These are phyloP conservation scores for Panellus pusillus DNA, from an alignment of 768 basidiomycete genomes.

Conservation along the genomic window DNA sequence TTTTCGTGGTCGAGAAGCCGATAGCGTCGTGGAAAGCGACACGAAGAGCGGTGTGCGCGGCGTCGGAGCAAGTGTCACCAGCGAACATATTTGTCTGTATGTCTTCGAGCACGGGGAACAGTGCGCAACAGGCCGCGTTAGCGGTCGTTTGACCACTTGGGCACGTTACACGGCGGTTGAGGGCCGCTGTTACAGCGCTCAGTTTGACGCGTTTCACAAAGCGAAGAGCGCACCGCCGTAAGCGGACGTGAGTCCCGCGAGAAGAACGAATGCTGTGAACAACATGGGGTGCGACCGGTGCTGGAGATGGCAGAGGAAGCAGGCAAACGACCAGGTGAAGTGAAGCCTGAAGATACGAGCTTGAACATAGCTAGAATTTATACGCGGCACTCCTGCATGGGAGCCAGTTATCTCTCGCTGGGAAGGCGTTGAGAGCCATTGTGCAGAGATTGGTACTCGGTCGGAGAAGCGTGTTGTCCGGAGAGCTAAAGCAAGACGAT, in stretches of 20 bases:
- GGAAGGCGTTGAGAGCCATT: too few relatives aligned
- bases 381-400: too few relatives aligned
- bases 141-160: conserved; percentile 15
- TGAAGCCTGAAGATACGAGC: neutral
- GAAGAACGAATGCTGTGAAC: conserved; percentile 1
- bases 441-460: too few relatives aligned
- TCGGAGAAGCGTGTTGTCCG: too few relatives aligned
- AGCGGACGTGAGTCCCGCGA: neutral
- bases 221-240: neutral
- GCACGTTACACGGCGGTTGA: conserved; percentile 3
- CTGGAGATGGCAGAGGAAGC: neutral
- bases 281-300: conserved; percentile 1
- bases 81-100: too few relatives aligned
- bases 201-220: neutral
- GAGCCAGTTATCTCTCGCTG: too few relatives aligned
- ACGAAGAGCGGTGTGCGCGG: conserved; percentile 1
- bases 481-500: too few relatives aligned
- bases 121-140: conserved; percentile 19
- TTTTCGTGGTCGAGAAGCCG: conserved; percentile 3
- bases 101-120: conserved; percentile 18
- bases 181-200: neutral
- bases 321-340: conserved; percentile 3
- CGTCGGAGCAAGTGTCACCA: too few relatives aligned
- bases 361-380: too few relatives aligned
- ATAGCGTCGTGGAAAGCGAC: conserved; percentile 10